Conservation (phyloP, 768 basidiomycete species). For the Podaxis sp. region DNA sequence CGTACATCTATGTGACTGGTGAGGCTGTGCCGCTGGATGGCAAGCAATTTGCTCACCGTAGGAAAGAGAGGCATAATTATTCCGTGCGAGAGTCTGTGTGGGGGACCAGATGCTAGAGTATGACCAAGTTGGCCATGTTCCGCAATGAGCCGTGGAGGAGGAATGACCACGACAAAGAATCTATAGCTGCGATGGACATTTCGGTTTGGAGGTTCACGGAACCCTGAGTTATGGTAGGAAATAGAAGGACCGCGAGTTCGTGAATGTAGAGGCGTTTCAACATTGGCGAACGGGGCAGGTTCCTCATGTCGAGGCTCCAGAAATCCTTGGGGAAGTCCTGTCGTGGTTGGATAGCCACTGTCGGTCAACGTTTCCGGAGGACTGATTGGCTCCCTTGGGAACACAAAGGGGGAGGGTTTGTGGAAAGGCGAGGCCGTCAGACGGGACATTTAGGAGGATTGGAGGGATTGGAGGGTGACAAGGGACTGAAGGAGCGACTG, state of each 20-base stretch:
- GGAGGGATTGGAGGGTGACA: neutral
- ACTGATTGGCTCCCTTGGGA: constrained; percentile 38
- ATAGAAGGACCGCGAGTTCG: constrained; percentile 32
- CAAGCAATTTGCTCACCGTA: constrained; percentile 43
- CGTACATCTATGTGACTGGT: constrained; percentile 55
- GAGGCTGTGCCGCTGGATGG: neutral
- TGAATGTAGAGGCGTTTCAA: constrained; percentile 39
- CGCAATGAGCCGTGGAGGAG: constrained; percentile 56
- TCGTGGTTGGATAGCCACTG: constrained; percentile 6
- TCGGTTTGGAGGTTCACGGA: constrained; percentile 46
- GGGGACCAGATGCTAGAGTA: constrained; percentile 57
- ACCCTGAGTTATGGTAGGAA: constrained; percentile 50
- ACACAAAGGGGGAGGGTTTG: constrained; percentile 46
- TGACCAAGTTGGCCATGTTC: constrained; percentile 61
- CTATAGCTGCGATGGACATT: constrained; percentile 38
- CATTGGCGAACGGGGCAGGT: constrained; percentile 24
- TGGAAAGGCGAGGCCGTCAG: constrained; percentile 42
- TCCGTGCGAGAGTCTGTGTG: constrained; percentile 63
- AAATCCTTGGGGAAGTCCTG: constrained; percentile 1
- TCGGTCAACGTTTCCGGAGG: constrained; percentile 40
- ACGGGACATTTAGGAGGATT: constrained; percentile 36
- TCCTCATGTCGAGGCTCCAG: constrained; percentile 19
- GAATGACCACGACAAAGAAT: constrained; percentile 67
- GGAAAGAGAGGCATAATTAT: constrained; percentile 75
- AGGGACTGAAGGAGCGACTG: neutral